phyloP scores from a whole-genome alignment of 768 basidiomycete species.

The Rhizopogon salebrosus region DNA sequence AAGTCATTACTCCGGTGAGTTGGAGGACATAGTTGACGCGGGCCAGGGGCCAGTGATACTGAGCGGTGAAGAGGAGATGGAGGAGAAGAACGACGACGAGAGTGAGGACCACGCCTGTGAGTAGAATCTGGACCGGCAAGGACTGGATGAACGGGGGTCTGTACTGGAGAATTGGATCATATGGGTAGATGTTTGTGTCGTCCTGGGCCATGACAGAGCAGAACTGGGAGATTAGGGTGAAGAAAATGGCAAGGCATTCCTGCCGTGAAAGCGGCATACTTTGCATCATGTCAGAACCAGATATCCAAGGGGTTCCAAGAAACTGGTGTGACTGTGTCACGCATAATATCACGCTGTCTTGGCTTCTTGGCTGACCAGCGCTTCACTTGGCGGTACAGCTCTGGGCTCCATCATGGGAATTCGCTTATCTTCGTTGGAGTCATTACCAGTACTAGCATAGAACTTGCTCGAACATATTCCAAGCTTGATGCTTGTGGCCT shows the following conservation, averaged over 20 bases:
- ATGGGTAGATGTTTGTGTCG: constrained; percentile 9
- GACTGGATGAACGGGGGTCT: constrained; percentile 83
- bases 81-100: constrained; percentile 82
- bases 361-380: constrained; percentile 3
- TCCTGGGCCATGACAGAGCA: constrained; percentile 18
- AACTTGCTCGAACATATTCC: too few species aligned
- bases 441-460: too few species aligned
- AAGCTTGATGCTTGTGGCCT: too few species aligned
- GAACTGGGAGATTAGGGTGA: constrained; percentile 7
- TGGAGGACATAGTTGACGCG: constrained; percentile 91
- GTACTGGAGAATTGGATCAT: constrained; percentile 73
- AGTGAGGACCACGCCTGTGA: constrained; percentile 81
- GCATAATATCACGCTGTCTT: background rate
- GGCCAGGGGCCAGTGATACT: constrained; percentile 94
- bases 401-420: too few species aligned
- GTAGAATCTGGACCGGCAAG: constrained; percentile 84
- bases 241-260: background rate
- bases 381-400: too few species aligned
- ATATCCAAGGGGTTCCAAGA: background rate
- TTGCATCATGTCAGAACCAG: too few species aligned
- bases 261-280: background rate
- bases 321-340: background rate
- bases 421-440: too few species aligned
- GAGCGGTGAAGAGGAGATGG: constrained; percentile 90
- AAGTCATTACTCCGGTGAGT: constrained; percentile 73